Base-by-base conservation (phyloP, 257 asterid genomes). In the Ocimum tenuiflorum region DNA sequence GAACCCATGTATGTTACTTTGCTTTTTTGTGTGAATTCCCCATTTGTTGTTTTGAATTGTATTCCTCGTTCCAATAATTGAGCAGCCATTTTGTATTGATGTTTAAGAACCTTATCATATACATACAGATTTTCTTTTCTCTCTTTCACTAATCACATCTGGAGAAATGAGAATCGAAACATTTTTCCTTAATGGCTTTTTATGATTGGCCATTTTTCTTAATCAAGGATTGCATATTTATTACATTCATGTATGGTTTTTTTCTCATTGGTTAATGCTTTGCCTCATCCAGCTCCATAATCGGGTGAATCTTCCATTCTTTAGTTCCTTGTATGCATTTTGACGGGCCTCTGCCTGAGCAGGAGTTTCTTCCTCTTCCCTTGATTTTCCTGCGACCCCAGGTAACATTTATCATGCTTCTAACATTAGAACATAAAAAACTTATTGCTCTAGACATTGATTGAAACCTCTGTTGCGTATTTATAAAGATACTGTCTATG, bases 321-420 rank as follows among this genome's bases (percentile, higher is more conserved):
- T 73, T 55, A 75, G 65, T 67, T 77, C 82, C 73, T 36, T 59
- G 55, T 52, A 65, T 8, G 85, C 87, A 43, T 62, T 64, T 63
- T 65, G 73, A 6, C 81, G 79, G 11, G 86, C 86, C 51, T 71
- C 55, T 38, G 82, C 81, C 27, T 74, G 84, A 60, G 80, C 82
- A 3, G 80, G 82, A 63, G 82, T 82, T 71, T 76, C 82, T 71
- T 78, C 56, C 31, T 68, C 71, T 8, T 43, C 66, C 3, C 63
- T 48, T 5, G 70, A 54, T 67, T 58, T 27, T 56, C 67, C 82
- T 74, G 75, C 72, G 52, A 60, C 12, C 22, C 13, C 23, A 22
- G 51, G 58, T 56, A 22, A 49, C 12, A 67, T 3, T 56, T 31
- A 42, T 68, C 47, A 77, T 23, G 18, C 39, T 53, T 31, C 51